Evolutionary conservation across 2,329 filamentous ascomycete species (phyloP).

Genomic region (Fusarium euwallaceae): DNA sequence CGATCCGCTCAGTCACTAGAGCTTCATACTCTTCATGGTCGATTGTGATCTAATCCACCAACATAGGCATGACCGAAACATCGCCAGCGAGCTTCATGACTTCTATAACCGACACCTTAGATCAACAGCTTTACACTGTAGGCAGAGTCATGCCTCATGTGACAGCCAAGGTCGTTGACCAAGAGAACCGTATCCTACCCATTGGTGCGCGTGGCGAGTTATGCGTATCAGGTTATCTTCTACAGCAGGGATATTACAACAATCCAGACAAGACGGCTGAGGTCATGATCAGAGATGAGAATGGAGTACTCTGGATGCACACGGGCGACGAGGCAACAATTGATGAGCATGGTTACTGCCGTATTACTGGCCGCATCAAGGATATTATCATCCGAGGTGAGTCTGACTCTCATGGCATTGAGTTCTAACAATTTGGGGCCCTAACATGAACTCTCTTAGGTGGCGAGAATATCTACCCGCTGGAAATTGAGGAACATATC

Average conservation of each 20-base stretch:
- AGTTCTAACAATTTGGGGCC: too few relatives aligned
- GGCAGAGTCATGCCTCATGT: conserved; percentile 17
- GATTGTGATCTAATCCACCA: background rate
- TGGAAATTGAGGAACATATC: background rate
- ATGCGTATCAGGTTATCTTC: conserved; percentile 10
- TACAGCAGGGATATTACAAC: conserved; percentile 2
- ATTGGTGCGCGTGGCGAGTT: conserved; percentile 9
- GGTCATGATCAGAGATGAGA: background rate
- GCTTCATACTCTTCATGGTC: background rate
- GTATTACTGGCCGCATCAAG: background rate
- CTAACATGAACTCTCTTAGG: background rate
- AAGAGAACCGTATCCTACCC: background rate
- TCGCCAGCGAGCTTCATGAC: conserved; percentile 27
- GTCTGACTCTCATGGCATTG: background rate
- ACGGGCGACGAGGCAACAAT: background rate
- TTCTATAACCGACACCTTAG: conserved; percentile 4
- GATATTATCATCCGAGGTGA: background rate
- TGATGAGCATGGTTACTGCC: background rate
- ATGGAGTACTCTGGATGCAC: background rate
- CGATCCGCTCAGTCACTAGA: background rate
- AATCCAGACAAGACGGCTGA: background rate
- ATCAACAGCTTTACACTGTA: conserved; percentile 11
- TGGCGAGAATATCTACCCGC: background rate
- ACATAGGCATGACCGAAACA: conserved; percentile 22
- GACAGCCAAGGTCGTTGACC: conserved; percentile 17